Percentiles rank a stretch among this genome's conserved stretches.
Evolutionary conservation across 495 filamentous ascomycete species (phyloP).

Genomic region (Aspergillus cristatus): DNA sequence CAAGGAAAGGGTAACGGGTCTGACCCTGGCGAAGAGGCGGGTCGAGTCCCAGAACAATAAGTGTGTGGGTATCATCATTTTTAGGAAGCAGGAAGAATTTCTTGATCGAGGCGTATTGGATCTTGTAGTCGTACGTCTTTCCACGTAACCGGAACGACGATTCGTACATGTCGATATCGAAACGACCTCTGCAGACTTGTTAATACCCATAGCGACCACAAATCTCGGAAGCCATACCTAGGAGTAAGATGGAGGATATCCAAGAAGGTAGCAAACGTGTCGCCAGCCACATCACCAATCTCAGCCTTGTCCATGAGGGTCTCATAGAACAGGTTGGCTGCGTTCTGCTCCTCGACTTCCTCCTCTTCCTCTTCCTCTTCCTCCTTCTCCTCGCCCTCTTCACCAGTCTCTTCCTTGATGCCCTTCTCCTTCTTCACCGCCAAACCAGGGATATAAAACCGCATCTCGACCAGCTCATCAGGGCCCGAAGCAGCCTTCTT

Average conservation of each 20-base stretch:
- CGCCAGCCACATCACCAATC: conserved; percentile 96
- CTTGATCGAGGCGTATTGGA: conserved; percentile 93
- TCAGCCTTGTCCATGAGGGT: conserved; percentile 98
- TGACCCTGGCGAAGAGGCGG: conserved; percentile 95
- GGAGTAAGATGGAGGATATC: conserved; percentile 97
- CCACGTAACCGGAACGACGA: conserved; percentile 93
- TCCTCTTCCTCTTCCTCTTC: conserved; percentile 62
- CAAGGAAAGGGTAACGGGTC: conserved; percentile 95
- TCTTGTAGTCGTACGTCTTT: conserved; percentile 99
- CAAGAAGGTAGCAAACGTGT: conserved; percentile 93
- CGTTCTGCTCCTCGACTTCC: conserved; percentile 77
- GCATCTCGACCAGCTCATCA: conserved; percentile 95
- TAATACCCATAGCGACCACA: conserved; percentile 3
- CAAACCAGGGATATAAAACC: conserved; percentile 95
- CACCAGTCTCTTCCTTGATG: conserved; percentile 48
- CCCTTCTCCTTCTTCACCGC: conserved; percentile 75
- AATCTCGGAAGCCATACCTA: conserved; percentile 45
- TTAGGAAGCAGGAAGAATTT: conserved; percentile 98
- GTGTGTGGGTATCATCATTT: conserved; percentile 88
- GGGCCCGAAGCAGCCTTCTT: conserved; percentile 80
- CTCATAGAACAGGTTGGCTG: conserved; percentile 92
- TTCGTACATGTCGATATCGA: conserved; percentile 99
- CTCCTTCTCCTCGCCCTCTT: conserved; percentile 53
- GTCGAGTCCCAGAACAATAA: conserved; percentile 92
- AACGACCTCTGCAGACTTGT: conserved; percentile 70